phyloP scores from a whole-genome alignment of 2,329 filamentous ascomycete genomes.

The Claviceps paspali region DNA sequence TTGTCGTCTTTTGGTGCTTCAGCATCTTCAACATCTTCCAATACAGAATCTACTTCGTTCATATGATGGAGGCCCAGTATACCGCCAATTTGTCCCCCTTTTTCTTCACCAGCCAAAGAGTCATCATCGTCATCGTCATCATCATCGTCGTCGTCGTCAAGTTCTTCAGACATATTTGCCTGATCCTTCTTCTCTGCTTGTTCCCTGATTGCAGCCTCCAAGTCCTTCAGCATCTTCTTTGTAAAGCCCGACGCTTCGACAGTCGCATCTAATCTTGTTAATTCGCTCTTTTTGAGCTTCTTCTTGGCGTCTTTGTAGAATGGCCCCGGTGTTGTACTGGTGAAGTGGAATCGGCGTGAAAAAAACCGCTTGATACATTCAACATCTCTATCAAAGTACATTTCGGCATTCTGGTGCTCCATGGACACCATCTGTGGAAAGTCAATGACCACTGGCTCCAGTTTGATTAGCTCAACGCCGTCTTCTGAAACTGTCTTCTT shows the following conservation, averaged over 20 bases:
- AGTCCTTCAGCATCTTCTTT: conserved; percentile 89
- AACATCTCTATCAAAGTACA: conserved; percentile 95
- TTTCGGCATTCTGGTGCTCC: conserved; percentile 83
- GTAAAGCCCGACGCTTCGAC: conserved; percentile 92
- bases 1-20: conserved; percentile 10
- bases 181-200: conserved; percentile 38
- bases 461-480: conserved; percentile 26
- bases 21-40: background rate
- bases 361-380: conserved; percentile 94
- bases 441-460: conserved; percentile 82
- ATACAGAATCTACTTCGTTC: background rate
- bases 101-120: conserved; percentile 3
- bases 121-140: conserved; percentile 14
- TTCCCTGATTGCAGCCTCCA: conserved; percentile 80
- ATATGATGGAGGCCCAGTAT: background rate
- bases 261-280: conserved; percentile 63
- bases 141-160: conserved; percentile 13
- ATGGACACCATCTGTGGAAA: conserved; percentile 98
- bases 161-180: conserved; percentile 12
- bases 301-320: conserved; percentile 77
- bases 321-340: conserved; percentile 65
- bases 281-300: conserved; percentile 47
- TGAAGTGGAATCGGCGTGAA: conserved; percentile 74
- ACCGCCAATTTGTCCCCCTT: background rate
- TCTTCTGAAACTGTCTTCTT: conserved; percentile 28